Base-by-base conservation (phyloP, 495 filamentous ascomycete genomes). In the Pyrenula massariospora region DNA sequence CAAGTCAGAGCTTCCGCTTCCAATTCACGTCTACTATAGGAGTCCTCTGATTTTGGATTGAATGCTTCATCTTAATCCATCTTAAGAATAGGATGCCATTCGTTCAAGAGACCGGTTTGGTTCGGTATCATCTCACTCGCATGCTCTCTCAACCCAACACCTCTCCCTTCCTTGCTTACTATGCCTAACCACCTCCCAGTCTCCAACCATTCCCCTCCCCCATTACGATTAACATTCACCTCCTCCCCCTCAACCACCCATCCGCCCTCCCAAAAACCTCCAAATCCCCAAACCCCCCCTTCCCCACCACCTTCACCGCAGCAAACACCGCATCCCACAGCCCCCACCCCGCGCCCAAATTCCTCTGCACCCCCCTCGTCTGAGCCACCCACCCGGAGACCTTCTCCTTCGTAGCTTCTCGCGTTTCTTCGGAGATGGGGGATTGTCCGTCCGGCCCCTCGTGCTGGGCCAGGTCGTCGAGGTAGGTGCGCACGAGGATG, bases 401-500 rank as follows among this genome's bases (percentile, higher is more conserved):
- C 66, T 84, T 84, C 10, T 68, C 64, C 57, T 80, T 83, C 47
- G 84, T 83, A 54, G 79, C 77, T 11, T 80, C 76, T 11, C 80
- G 73, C 3, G 80, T 78, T 23, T 85, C 83, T 10, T 77, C 73
- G 3, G 82, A 79, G 0, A 76, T 80, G 10, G 80, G 76, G 47
- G 70, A 65, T 5, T 56, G 15, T 21, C 22, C 50, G 8, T 52
- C 22, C 22, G n/a, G n/a, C 8, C 75, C 63, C n/a, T 62, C 59
- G 49, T 82, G 70, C 23, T 79, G 66, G n/a, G 71, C 73, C 24
- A 88, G 72, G 54, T 96, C 92, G 63, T 99, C 94, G 21, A 99
- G 79, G 67, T 94, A 92, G 3, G 88, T 91, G 68, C 94, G 91
- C 22, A 93, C 87, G 2, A 90, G 90, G 63, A 97, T 93, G 19